phyloP scores from a whole-genome alignment of 2,329 filamentous ascomycete genomes.

The Fusarium setosum region DNA sequence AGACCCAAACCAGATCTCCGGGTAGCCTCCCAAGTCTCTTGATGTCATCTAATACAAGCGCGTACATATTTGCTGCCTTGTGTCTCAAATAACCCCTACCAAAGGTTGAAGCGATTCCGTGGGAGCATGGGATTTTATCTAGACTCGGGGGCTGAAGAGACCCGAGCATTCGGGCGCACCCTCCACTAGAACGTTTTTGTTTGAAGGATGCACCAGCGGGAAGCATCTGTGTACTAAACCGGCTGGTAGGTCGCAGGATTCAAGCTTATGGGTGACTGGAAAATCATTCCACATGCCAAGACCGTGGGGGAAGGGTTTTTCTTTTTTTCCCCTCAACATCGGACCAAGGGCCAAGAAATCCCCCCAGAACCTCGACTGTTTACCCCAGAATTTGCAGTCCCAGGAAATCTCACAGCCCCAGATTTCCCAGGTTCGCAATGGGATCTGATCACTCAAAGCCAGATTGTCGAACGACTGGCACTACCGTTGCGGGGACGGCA shows the following conservation, averaged over 20 bases:
- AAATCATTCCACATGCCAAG: conserved; percentile 2
- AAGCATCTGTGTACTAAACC: not conserved
- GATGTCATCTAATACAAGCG: not conserved
- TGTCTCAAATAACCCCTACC: no score
- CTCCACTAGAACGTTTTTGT: not conserved
- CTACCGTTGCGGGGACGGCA: conserved; percentile 1
- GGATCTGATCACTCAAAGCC: conserved; percentile 5
- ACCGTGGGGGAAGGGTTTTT: not conserved
- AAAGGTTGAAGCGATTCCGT: not conserved
- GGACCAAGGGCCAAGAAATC: conserved; percentile 8
- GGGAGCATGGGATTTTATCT: not conserved
- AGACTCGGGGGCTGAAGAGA: not conserved
- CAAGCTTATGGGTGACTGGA: not conserved
- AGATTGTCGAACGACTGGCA: conserved; percentile 11
- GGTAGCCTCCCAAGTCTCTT: no score
- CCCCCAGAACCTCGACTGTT: not conserved
- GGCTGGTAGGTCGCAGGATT: not conserved
- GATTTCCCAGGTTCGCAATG: not conserved
- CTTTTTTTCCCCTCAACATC: no score
- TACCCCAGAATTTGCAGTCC: conserved; percentile 21
- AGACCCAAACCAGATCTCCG: not conserved
- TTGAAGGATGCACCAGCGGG: not conserved
- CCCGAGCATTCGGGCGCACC: not conserved
- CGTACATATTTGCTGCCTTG: no score
- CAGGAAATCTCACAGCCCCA: not conserved